These are phyloP conservation scores for Ceratocystiopsis brevicomis DNA, from an alignment of 2,329 filamentous ascomycete genomes.

Conservation along the genomic window DNA sequence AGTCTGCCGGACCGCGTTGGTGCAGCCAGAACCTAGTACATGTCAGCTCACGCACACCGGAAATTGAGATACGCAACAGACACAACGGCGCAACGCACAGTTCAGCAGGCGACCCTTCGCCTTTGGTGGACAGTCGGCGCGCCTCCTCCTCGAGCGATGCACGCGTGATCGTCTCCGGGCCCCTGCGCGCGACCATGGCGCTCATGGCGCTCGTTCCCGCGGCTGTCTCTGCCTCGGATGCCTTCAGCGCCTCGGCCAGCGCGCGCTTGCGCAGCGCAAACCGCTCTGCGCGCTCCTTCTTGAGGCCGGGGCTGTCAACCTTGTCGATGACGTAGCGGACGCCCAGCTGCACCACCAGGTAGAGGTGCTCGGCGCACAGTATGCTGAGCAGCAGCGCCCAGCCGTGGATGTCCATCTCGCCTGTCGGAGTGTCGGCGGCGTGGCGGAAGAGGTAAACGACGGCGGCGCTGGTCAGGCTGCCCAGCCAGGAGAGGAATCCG, in stretches of 20 bases:
- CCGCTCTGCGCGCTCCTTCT: conserved; percentile 67
- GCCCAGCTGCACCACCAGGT: conserved; percentile 55
- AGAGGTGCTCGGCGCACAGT: conserved; percentile 74
- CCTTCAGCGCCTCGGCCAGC: conserved; percentile 51
- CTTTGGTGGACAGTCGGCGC: conserved; percentile 27
- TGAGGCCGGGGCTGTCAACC: conserved; percentile 68
- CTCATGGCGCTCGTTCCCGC: conserved; percentile 19
- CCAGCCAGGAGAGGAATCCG: conserved; percentile 83
- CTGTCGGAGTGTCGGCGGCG: conserved; percentile 43
- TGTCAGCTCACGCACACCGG: neutral
- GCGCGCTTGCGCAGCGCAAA: conserved; percentile 65
- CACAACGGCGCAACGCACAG: conserved; percentile 18
- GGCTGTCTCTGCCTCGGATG: conserved; percentile 31
- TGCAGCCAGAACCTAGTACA: conserved; percentile 37
- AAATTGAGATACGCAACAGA: neutral
- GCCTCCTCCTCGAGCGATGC: conserved; percentile 46
- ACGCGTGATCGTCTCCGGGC: conserved; percentile 32
- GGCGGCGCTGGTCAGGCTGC: conserved; percentile 69
- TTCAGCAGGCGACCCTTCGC: conserved; percentile 32
- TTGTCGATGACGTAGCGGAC: conserved; percentile 59
- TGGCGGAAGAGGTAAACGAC: conserved; percentile 78
- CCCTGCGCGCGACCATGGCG: conserved; percentile 6
- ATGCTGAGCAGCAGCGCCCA: conserved; percentile 72
- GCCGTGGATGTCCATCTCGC: conserved; percentile 49
- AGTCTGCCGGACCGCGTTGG: conserved; percentile 38